phyloP scores from a whole-genome alignment of 2,329 filamentous ascomycete genomes.

The Aureobasidium pullulans region DNA sequence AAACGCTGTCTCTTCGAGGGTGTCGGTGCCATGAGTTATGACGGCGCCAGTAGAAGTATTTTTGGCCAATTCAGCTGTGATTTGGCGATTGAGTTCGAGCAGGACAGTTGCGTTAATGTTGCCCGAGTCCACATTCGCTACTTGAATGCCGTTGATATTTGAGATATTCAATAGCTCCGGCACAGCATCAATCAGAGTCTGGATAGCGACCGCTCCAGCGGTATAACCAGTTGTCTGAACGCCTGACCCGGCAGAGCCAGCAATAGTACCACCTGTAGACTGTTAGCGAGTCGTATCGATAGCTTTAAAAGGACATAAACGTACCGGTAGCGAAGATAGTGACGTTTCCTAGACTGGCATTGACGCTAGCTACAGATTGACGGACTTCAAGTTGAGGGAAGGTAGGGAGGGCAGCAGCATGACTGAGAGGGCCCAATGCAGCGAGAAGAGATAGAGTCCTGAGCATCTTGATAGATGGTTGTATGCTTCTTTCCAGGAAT shows the following conservation, averaged over 20 bases:
- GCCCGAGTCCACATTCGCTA: slow-evolving; percentile 30
- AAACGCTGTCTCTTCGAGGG: slow-evolving; percentile 57
- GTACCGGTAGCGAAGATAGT: slow-evolving; percentile 46
- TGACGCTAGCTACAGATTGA: slow-evolving; percentile 21
- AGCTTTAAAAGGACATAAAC: not conserved
- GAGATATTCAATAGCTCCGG: slow-evolving; percentile 48
- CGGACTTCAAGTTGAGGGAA: not conserved
- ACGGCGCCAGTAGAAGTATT: slow-evolving; percentile 42
- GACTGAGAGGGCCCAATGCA: not conserved
- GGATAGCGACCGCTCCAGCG: slow-evolving; percentile 40
- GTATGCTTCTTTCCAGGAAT: not conserved
- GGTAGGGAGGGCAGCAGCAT: not conserved
- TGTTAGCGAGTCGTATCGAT: not conserved
- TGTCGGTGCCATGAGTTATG: slow-evolving; percentile 60
- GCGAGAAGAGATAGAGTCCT: not conserved
- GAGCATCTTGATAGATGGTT: not conserved
- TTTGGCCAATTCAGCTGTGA: slow-evolving; percentile 44
- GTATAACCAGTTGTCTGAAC: slow-evolving; percentile 50
- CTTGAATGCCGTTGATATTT: slow-evolving; percentile 45
- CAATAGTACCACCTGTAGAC: slow-evolving; percentile 48
- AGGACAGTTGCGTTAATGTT: slow-evolving; percentile 43
- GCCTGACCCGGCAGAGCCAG: slow-evolving; percentile 42
- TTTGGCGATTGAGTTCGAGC: slow-evolving; percentile 41
- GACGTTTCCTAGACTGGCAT: slow-evolving; percentile 46
- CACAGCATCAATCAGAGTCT: slow-evolving; percentile 47